Evolutionary conservation across 2,329 filamentous ascomycete species (phyloP).

Genomic region (Coniochaeta pulveracea): DNA sequence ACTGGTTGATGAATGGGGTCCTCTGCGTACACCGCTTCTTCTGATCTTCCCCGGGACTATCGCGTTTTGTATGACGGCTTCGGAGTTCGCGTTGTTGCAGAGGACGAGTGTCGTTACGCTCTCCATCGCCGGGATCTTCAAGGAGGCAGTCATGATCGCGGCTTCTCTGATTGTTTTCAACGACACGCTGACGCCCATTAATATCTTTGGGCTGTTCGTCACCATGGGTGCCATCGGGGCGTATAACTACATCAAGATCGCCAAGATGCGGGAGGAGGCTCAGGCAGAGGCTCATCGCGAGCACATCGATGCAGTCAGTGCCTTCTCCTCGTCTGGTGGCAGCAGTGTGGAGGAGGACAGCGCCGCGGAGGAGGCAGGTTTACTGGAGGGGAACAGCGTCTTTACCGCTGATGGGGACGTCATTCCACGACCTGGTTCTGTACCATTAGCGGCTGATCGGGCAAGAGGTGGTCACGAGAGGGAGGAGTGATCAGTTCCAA

Average conservation of each 20-base stretch:
- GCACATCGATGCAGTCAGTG: slow-evolving; percentile 26
- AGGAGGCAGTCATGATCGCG: slow-evolving; percentile 92
- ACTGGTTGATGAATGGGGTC: slow-evolving; percentile 58
- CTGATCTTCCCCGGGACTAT: slow-evolving; percentile 83
- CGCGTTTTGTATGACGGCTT: slow-evolving; percentile 93
- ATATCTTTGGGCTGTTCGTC: slow-evolving; percentile 75
- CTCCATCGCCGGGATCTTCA: slow-evolving; percentile 96
- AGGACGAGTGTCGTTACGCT: slow-evolving; percentile 93
- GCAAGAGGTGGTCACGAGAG: neutral
- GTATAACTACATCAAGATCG: slow-evolving; percentile 94
- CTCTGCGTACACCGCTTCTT: slow-evolving; percentile 54
- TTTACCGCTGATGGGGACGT: slow-evolving; percentile 29
- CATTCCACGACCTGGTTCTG: slow-evolving; percentile 14
- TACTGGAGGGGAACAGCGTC: slow-evolving; percentile 25
- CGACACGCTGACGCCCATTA: slow-evolving; percentile 77
- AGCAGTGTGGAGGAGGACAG: slow-evolving; percentile 16
- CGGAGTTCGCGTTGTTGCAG: slow-evolving; percentile 89
- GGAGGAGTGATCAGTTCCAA: neutral
- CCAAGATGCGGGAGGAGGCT: slow-evolving; percentile 75
- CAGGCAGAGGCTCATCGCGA: slow-evolving; percentile 34
- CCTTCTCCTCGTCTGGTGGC: slow-evolving; percentile 11
- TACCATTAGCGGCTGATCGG: slow-evolving; percentile 1
- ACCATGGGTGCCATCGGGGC: slow-evolving; percentile 77
- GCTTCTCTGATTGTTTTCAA: slow-evolving; percentile 82
- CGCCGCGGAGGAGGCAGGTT: slow-evolving; percentile 32